Percentiles rank a stretch among this genome's conserved stretches.
phyloP scores from a whole-genome alignment of 495 filamentous ascomycete genomes.

The Annulohypoxylon bovei region DNA sequence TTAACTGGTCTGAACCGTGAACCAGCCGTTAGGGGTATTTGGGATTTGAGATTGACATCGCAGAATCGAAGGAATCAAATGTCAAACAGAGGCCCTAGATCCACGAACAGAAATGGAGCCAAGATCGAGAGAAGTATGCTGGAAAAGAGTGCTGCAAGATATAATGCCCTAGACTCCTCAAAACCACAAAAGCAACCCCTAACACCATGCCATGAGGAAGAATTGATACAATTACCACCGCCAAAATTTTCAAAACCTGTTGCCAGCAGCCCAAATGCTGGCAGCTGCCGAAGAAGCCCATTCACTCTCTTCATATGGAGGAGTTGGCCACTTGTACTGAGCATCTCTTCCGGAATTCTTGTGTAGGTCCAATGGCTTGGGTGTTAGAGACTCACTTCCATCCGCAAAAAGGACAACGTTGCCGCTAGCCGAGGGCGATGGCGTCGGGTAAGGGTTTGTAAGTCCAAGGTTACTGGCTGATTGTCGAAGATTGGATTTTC shows the following conservation, averaged over 20 bases:
- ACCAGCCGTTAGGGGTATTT: constrained; percentile 45
- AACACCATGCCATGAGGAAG: constrained; percentile 44
- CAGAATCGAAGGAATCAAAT: constrained; percentile 41
- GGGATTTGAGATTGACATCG: constrained; percentile 47
- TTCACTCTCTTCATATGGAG: constrained; percentile 87
- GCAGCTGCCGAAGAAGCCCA: constrained; percentile 85
- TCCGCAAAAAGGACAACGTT: constrained; percentile 77
- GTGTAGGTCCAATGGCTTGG: constrained; percentile 64
- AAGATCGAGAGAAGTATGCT: constrained; percentile 45
- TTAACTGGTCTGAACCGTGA: constrained; percentile 37
- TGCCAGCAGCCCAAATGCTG: constrained; percentile 76
- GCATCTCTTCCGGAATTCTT: constrained; percentile 55
- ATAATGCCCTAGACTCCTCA: constrained; percentile 43
- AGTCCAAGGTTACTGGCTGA: constrained; percentile 66
- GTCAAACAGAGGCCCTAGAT: constrained; percentile 43
- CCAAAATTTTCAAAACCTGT: constrained; percentile 56
- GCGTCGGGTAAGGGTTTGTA: constrained; percentile 90
- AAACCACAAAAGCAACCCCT: constrained; percentile 39
- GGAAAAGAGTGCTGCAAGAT: constrained; percentile 38
- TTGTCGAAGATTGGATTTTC: constrained; percentile 62
- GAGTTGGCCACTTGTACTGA: constrained; percentile 90
- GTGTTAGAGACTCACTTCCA: constrained; percentile 68
- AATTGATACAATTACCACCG: constrained; percentile 41
- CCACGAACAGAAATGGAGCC: constrained; percentile 43
- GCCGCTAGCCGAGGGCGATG: constrained; percentile 86